These are phyloP conservation scores for Rosa multiflora DNA, from an alignment of 306 rosid species.

Conservation along the genomic window DNA sequence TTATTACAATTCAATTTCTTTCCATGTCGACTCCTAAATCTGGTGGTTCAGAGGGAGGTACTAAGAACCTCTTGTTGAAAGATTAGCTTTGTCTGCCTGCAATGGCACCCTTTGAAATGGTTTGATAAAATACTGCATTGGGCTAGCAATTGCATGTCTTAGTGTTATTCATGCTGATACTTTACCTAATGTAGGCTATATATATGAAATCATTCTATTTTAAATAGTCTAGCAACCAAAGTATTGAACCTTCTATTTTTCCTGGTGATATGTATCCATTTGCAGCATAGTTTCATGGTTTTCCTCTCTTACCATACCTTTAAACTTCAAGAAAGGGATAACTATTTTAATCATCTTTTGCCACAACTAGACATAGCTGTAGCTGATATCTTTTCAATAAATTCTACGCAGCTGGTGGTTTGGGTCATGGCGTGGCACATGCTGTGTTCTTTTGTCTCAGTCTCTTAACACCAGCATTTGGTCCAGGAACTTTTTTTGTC, in stretches of 20 bases:
- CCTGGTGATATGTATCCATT: background rate
- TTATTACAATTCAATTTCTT: background rate
- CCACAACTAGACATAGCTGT: background rate
- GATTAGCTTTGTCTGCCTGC: background rate
- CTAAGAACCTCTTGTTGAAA: background rate
- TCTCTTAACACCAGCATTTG: slow-evolving; percentile 91
- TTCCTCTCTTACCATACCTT: background rate
- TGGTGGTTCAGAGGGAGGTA: background rate
- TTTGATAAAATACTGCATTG: background rate
- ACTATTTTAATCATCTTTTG: background rate
- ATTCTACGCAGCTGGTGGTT: slow-evolving; percentile 80
- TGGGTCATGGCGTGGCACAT: slow-evolving; percentile 96
- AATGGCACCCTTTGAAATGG: background rate
- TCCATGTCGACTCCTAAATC: background rate
- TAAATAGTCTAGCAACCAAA: background rate
- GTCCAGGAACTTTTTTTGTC: slow-evolving; percentile 81
- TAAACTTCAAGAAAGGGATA: background rate
- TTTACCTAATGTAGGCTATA: background rate
- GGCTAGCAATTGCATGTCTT: background rate
- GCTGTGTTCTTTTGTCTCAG: slow-evolving; percentile 98
- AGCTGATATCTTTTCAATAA: slow-evolving; percentile 21
- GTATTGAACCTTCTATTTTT: background rate
- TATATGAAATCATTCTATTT: background rate
- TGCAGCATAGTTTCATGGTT: background rate
- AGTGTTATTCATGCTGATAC: background rate